Base-by-base conservation (phyloP, 352 stramenopile genomes). In the Aphanomyces euteiches region DNA sequence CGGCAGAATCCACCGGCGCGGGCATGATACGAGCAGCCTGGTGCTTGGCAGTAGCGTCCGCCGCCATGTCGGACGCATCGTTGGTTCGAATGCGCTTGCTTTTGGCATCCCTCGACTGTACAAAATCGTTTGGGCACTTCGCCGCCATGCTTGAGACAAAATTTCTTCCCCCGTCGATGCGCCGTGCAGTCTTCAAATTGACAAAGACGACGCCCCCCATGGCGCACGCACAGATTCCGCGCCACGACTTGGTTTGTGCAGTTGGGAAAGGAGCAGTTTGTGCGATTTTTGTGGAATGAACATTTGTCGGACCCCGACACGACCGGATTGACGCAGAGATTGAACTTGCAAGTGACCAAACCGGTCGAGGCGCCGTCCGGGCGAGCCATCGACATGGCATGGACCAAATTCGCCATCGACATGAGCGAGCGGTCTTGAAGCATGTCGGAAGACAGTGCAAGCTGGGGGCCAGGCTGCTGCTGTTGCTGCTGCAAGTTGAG, bases 181-280 rank as follows among this genome's bases (percentile, higher is more conserved):
- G 83, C 83, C 56, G 90, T 82, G 73, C 85, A 93, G 60, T 79
- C 80, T 53, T 90, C 83, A 5, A 81, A 81, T 56, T 90, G 82
- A 61, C 85, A 93, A 66, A 90, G 82, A 67, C 90, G 90, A 74
- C 90, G 90, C 41, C 85, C 85, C 56, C 85, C 85, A 69, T 93
- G 85, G 47, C 85, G 85, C 59, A 93, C 85, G 68, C 85, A 93
- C 43, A 93, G 72, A 72, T 91, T 90, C 45, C 85, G 85, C 64
- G 85, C 85, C 71, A 91, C 90, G 19, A 93, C 85, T 73, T 93
- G 85, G 76, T 93, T 93, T 10, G 82, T 91, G 75, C 85, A 93
- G 74, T 89, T 90, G 39, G 82, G 79, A 19, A 90, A 81, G 74
- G 81, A 89, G 75, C 85, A 93, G 66, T 90, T 81, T 39, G 83